Evolutionary conservation across 352 stramenopile genomes (phyloP), one percentile per base, ranked within the genome.

Genomic region (Phytophthora pseudosyringae): DNA sequence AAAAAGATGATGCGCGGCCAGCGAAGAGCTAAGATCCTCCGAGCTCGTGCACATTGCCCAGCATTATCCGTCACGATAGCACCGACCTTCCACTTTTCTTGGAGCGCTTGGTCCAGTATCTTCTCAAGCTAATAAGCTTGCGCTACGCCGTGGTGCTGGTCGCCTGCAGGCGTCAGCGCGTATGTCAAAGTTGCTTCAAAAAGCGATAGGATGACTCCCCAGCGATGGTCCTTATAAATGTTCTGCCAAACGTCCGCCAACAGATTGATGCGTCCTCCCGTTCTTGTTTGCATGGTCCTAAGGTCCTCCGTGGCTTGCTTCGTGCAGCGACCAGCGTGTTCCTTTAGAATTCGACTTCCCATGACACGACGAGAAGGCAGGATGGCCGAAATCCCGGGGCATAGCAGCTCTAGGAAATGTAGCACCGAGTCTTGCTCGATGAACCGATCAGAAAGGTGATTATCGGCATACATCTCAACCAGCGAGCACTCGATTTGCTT

Each of bases 41-140:
- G 32, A 1, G 56, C 56, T 5, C 48, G 21, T 2, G 13, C 8
- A 28, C 64, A 71, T 33, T 65, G 55, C 3, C 56, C 50, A n/a
- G 64, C 50, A 43, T 71, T 39, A 25, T 62, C 50, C 4, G 43
- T 67, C 0, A 62, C n/a, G 4, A 57, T 46, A 28, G 10, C 59
- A 10, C 47, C 46, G 28, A 64, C 43, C 4, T 18, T 12, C 56
- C 56, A 58, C 13, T 32, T 8, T 53, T 51, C 26, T 8, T 6
- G 12, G 3, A 45, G 39, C 0, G 39, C 45, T 1, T 18, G 35
- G 1, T 38, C 1, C 3, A 64, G 25, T 3, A 64, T 29, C n/a
- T 25, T 11, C 53, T 65, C 57, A 11, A 58, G 40, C 7, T 58
- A 28, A 8, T 39, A 18, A 3, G 57, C 46, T 39, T 51, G 38